These are phyloP conservation scores for Cryphonectria naterciae DNA, from an alignment of 2,329 filamentous ascomycete species.

Conservation along the genomic window DNA sequence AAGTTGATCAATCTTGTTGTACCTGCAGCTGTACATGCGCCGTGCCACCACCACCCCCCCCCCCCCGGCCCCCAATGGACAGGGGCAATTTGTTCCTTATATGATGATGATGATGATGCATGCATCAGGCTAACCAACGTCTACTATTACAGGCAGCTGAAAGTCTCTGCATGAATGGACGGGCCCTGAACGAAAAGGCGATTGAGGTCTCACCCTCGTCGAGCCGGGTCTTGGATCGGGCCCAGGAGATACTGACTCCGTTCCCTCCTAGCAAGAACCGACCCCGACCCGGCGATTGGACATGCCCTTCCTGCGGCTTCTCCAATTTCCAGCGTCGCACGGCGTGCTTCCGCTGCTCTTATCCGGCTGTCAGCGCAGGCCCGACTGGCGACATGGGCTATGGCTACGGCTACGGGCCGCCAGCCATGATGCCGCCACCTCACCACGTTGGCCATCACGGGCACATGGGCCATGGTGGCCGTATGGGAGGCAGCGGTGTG, in stretches of 20 bases:
- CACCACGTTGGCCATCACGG: slow-evolving; percentile 67
- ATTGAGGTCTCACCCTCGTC: slow-evolving; percentile 98
- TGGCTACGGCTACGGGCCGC: slow-evolving; percentile 71
- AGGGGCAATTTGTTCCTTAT: background rate
- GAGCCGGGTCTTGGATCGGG: slow-evolving; percentile 93
- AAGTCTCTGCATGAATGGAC: slow-evolving; percentile 98
- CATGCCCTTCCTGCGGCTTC: slow-evolving; percentile 97
- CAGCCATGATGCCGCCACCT: slow-evolving; percentile 75
- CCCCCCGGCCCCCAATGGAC: background rate
- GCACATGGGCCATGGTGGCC: slow-evolving; percentile 56
- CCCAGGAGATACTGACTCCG: slow-evolving; percentile 92
- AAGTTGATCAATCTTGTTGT: slow-evolving; percentile 42
- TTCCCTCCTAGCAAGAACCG: slow-evolving; percentile 99
- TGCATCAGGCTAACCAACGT: slow-evolving; percentile 20
- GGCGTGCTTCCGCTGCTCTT: slow-evolving; percentile 98
- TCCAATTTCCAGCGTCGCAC: slow-evolving; percentile 99
- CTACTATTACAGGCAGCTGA: slow-evolving; percentile 75
- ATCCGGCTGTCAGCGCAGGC: slow-evolving; percentile 86
- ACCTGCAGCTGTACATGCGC: background rate
- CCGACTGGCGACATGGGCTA: slow-evolving; percentile 67
- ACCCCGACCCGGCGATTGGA: slow-evolving; percentile 96
- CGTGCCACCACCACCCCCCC: too few species aligned
- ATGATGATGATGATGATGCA: background rate
- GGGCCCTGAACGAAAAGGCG: slow-evolving; percentile 96
- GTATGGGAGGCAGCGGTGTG: slow-evolving; percentile 80